Conservation (phyloP, 148 eudicot species). For the Polygonum maritimum region DNA sequence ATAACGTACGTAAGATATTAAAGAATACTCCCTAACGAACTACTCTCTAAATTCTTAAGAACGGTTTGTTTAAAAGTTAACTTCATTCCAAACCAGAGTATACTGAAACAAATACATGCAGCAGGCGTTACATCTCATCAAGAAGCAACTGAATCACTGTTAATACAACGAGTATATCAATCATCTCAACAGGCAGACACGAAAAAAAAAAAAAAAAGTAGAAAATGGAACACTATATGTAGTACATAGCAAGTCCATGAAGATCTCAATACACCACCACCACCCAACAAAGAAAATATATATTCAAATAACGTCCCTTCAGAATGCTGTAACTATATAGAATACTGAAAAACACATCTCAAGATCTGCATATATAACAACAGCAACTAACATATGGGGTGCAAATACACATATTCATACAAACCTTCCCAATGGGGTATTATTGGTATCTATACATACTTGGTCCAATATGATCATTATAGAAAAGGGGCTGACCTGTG, state of each 20-base stretch:
- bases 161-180: not conserved
- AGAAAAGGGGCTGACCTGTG: slow-evolving; percentile 17
- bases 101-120: not conserved
- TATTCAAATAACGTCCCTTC: not conserved
- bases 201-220: too few species aligned
- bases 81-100: not conserved
- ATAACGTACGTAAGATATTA: too few species aligned
- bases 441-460: slow-evolving; percentile 23
- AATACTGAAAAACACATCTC: not conserved
- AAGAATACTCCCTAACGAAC: too few species aligned
- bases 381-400: not conserved
- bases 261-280: slow-evolving; percentile 4
- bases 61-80: not conserved
- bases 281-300: not conserved
- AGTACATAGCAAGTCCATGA: not conserved
- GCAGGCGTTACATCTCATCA: not conserved
- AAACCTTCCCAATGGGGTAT: not conserved
- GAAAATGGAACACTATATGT: not conserved
- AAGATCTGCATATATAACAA: not conserved
- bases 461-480: slow-evolving; percentile 24
- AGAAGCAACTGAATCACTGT: not conserved
- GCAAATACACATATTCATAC: not conserved
- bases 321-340: slow-evolving; percentile 2
- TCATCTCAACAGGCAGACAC: not conserved
- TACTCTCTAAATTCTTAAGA: too few species aligned